Conservation (phyloP, 257 asterid genomes). For the Solanum chmielewskii region DNA sequence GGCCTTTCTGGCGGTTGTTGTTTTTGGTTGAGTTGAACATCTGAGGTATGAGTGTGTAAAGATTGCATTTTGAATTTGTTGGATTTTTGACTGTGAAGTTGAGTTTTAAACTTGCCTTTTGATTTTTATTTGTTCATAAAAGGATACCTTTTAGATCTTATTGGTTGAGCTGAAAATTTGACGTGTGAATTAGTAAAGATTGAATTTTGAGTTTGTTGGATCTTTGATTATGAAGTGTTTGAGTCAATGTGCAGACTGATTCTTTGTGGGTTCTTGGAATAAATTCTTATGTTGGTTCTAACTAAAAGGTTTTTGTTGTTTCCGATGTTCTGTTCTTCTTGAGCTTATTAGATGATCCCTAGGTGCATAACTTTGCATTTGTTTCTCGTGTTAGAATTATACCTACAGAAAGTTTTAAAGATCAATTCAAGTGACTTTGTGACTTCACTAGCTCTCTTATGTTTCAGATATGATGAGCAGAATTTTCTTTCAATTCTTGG, state of each 20-base stretch:
- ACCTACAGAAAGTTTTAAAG: background rate
- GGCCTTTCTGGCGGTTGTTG: background rate
- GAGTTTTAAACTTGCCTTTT: background rate
- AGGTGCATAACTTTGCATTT: background rate
- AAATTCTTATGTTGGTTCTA: constrained; percentile 4
- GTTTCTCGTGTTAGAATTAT: background rate
- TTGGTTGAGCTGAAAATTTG: background rate
- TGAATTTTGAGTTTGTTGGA: background rate
- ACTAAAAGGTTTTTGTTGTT: background rate
- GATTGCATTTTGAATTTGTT: background rate
- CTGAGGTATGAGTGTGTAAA: background rate
- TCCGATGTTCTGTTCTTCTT: background rate
- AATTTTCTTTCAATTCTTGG: background rate
- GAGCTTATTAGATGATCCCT: background rate
- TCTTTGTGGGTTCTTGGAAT: background rate
- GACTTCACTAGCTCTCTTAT: background rate
- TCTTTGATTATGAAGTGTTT: background rate
- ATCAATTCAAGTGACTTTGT: background rate
- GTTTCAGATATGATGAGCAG: background rate
- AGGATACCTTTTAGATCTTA: background rate
- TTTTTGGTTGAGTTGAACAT: background rate
- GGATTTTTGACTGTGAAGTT: background rate
- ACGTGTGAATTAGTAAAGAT: background rate
- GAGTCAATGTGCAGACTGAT: background rate
- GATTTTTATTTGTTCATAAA: background rate